A percentile compares a stretch with the other conserved stretches of the same genome.
Evolutionary conservation across 2,329 filamentous ascomycete genomes (phyloP).

Genomic region (Leptodontidium sp.): DNA sequence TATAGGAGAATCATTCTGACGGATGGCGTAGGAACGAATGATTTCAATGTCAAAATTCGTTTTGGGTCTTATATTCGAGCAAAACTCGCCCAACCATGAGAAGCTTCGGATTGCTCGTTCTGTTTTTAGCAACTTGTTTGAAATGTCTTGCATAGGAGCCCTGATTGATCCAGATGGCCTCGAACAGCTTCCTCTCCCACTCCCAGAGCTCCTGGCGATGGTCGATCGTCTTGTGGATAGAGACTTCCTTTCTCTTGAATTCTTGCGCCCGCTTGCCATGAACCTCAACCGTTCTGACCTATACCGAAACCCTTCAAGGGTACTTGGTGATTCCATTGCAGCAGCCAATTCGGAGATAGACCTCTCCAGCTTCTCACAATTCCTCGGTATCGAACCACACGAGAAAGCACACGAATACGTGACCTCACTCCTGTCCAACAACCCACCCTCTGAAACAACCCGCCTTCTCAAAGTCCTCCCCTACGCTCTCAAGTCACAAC

Average conservation of each 20-base stretch:
- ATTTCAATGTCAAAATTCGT: slow-evolving; percentile 12
- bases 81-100: not conserved
- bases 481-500: not conserved
- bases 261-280: not conserved
- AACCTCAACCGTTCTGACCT: not conserved
- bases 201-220: not conserved
- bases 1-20: slow-evolving; percentile 21
- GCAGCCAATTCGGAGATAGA: not conserved
- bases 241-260: too few relatives aligned
- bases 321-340: not conserved
- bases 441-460: not conserved
- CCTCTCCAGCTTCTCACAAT: not conserved
- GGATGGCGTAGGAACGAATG: slow-evolving; percentile 12
- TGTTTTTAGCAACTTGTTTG: not conserved
- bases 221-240: too few relatives aligned
- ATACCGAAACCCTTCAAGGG: not conserved
- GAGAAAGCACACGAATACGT: not conserved
- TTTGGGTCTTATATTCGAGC: slow-evolving; percentile 4
- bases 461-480: not conserved
- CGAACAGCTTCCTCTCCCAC: not conserved
- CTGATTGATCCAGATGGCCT: not conserved
- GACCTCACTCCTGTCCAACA: slow-evolving; percentile 2
- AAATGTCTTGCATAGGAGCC: not conserved
- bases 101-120: not conserved
- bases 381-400: not conserved